phyloP scores from a whole-genome alignment of 208 protist species.

The Acanthamoeba culbertsoni region DNA sequence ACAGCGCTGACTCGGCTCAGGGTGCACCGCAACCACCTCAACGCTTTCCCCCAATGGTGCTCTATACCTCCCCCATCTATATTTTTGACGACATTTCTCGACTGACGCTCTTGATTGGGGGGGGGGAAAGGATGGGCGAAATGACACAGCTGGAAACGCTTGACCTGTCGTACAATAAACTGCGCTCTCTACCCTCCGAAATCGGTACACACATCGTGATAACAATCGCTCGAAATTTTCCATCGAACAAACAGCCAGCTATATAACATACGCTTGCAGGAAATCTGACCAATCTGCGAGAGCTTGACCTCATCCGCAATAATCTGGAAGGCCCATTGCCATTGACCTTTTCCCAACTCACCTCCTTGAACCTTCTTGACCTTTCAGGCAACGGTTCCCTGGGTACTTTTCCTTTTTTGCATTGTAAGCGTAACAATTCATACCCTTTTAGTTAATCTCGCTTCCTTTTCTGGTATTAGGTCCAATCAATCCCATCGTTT shows the following conservation, averaged over 20 bases:
- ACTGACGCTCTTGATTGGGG: neutral
- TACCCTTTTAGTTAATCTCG: neutral
- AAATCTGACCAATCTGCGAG: neutral
- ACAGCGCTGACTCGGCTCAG: neutral
- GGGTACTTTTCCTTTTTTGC: neutral
- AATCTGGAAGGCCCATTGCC: neutral
- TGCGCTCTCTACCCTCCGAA: neutral
- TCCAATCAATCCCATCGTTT: neutral
- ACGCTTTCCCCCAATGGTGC: neutral
- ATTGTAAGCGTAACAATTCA: neutral
- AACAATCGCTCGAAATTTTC: too few relatives aligned
- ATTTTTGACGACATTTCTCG: neutral
- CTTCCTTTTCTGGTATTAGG: neutral
- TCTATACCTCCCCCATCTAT: neutral
- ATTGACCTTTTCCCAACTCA: neutral
- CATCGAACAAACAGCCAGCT: too few relatives aligned
- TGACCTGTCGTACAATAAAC: neutral
- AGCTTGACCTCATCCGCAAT: neutral
- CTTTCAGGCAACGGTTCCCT: slow-evolving; percentile 9
- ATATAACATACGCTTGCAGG: too few relatives aligned
- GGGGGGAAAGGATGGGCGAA: neutral
- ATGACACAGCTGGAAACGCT: neutral
- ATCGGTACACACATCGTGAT: too few relatives aligned
- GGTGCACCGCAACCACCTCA: neutral
- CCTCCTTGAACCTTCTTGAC: neutral